A percentile compares a stretch with the other conserved stretches of the same genome.
phyloP scores from a whole-genome alignment of 768 basidiomycete species.

The Tephrocybe sp. region DNA sequence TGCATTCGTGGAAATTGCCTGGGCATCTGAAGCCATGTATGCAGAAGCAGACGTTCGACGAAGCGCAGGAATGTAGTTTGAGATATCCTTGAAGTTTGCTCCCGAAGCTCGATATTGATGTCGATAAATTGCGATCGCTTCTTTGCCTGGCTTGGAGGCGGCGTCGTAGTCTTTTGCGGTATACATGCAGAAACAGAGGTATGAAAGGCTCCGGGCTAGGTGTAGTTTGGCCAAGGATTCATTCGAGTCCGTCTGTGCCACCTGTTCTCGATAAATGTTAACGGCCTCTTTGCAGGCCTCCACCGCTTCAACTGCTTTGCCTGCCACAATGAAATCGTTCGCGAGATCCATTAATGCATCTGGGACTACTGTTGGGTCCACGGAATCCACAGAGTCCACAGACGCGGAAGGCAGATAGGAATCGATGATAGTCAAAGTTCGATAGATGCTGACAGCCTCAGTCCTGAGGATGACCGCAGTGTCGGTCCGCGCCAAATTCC shows the following conservation, averaged over 20 bases:
- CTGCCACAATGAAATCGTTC: neutral
- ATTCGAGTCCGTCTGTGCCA: neutral
- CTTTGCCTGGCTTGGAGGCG: neutral
- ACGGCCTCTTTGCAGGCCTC: constrained; percentile 11
- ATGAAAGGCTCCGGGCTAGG: constrained; percentile 5
- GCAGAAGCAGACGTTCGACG: neutral
- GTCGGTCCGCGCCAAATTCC: constrained; percentile 6
- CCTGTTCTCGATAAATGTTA: constrained; percentile 6
- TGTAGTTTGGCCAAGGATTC: neutral
- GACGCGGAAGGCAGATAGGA: neutral
- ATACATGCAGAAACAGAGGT: constrained; percentile 3
- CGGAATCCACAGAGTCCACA: neutral
- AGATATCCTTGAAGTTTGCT: neutral
- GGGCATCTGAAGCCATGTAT: neutral
- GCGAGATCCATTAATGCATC: constrained; percentile 11
- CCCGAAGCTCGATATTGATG: neutral
- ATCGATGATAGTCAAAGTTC: neutral
- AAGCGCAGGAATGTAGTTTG: neutral
- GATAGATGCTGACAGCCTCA: constrained; percentile 14
- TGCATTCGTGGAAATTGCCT: constrained; percentile 4
- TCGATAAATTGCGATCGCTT: neutral
- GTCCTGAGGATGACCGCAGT: constrained; percentile 7
- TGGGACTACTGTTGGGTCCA: neutral
- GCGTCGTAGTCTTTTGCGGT: neutral
- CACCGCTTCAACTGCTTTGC: constrained; percentile 8